Evolutionary conservation across 2,329 filamentous ascomycete genomes (phyloP), one percentile per base, ranked within the genome.

Genomic region (Fusarium sp.): DNA sequence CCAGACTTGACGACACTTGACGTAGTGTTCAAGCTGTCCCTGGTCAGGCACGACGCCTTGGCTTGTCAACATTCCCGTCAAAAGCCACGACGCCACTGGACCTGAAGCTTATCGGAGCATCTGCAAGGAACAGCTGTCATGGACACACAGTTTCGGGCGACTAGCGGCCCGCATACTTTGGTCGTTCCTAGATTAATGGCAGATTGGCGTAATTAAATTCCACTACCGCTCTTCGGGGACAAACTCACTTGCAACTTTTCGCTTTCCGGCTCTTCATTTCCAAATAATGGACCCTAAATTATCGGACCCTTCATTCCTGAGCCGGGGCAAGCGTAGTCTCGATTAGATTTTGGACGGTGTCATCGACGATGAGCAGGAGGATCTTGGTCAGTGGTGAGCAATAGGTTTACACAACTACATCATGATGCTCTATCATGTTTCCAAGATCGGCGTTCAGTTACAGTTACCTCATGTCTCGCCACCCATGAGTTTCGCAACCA

Each of bases 11-110:
- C 4, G 39, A 62, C 56, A 12, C 28, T 49, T 46, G 44, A 57
- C 44, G 50, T 39, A 62, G 48, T n/a, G 28, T 12, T 12, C 19
- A 24, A 30, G 28, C 23, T 34, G 34, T 26, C 24, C 38, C 38
- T 17, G 15, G 55, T 39, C 26, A 62, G 32, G 32, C 14, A 49
- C 53, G 15, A 20, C 12, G 15, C 8, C n/a, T 38, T 62, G 57
- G 57, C 59, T 40, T 45, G 8, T 39, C 30, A 14, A n/a, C 32
- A 62, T 63, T 62, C 59, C 44, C 39, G 21, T 36, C 57, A 10
- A 15, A 26, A 53, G 46, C 56, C 32, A 28, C 15, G n/a, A 10
- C 44, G 51, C 55, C 56, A 62, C 59, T 56, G 24, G 20, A 21
- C 30, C n/a, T 30, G 40, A 57, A 57, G 39, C 21, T 24, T 55